Evolutionary conservation across 225 moss, liverwort and hornwort genomes (phyloP), one percentile per base, ranked within the genome.

Genomic region (Sphagnum contortum): DNA sequence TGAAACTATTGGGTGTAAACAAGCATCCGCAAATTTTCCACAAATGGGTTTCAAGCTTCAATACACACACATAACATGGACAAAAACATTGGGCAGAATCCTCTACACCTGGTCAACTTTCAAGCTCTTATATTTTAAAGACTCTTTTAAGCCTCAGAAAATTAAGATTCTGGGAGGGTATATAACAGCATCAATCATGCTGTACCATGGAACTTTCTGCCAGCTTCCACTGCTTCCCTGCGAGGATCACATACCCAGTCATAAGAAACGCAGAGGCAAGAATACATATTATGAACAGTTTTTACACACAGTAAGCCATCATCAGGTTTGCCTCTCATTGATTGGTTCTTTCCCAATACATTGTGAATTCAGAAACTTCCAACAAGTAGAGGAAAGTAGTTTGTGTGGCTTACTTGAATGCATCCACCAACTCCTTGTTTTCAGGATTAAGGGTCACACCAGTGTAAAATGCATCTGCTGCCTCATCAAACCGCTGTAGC

Each of bases 391-490:
- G 13, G 13, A 60, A 8, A 5, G 5, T 12, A 60, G 59, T 45
- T 44, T 60, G 59, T 14, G 13, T 44, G 29, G 65, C 82, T 79
- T 77, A 91, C 89, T 92, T 81, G 56, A 92, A 96, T 12, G 90
- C 75, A 47, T 74, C 80, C 46, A 90, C 71, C 74, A 98, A 75
- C 61, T 90, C 92, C 63, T 79, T 79, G 59, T 87, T 92, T 29
- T 90, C 71, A 5, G 96, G 96, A 63, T 89, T 88, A 44, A 98
- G 62, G 72, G 81, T 76, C 6, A 98, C 90, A 55, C 92, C 96
- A 49, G 64, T 73, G 67, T 92, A 98, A 56, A 98, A 98, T 65
- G 90, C 96, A 75, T 87, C 80, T 45, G 96, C 96, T 67, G 96
- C 96, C 72, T 98, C 96, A 10, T 79, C 83, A 74, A 83, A 92